Conservation (phyloP, 768 basidiomycete genomes). For the Boletus barrowsii region DNA sequence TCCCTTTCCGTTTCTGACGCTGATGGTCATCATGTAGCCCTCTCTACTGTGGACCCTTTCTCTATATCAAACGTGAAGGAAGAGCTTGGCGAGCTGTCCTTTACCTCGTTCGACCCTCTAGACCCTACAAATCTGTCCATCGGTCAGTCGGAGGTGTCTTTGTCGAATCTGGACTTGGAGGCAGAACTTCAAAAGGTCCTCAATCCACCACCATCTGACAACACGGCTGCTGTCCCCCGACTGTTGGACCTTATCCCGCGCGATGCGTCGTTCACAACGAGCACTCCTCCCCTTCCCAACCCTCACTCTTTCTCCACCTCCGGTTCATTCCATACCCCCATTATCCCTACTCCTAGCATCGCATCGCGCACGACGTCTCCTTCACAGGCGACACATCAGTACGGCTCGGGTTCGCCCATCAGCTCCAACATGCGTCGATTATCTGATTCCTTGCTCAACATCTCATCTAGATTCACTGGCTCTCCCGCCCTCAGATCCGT, state of each 20-base stretch:
- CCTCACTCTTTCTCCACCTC: conserved; percentile 19
- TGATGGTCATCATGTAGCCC: conserved; percentile 10
- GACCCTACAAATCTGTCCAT: conserved; percentile 33
- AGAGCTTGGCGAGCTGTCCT: conserved; percentile 24
- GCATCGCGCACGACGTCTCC: conserved; percentile 12
- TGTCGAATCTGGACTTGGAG: conserved; percentile 32
- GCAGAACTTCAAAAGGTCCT: conserved; percentile 27
- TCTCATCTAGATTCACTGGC: conserved; percentile 12
- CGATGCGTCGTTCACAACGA: conserved; percentile 23
- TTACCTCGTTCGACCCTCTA: conserved; percentile 29
- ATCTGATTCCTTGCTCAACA: conserved; percentile 24
- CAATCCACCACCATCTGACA: conserved; percentile 9
- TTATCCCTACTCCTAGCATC: background rate
- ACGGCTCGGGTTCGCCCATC: conserved; percentile 19
- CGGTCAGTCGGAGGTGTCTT: conserved; percentile 37
- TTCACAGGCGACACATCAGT: conserved; percentile 5
- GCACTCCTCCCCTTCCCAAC: conserved; percentile 26
- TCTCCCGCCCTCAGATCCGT: conserved; percentile 19
- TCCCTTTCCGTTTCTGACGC: background rate
- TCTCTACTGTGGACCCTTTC: conserved; percentile 21
- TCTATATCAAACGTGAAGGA: conserved; percentile 21
- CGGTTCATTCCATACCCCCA: conserved; percentile 11
- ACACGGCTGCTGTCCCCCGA: conserved; percentile 14
- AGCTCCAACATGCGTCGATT: conserved; percentile 14
- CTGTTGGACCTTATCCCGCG: conserved; percentile 26